phyloP scores from a whole-genome alignment of 768 basidiomycete species.

The Tubosaeta sp. region DNA sequence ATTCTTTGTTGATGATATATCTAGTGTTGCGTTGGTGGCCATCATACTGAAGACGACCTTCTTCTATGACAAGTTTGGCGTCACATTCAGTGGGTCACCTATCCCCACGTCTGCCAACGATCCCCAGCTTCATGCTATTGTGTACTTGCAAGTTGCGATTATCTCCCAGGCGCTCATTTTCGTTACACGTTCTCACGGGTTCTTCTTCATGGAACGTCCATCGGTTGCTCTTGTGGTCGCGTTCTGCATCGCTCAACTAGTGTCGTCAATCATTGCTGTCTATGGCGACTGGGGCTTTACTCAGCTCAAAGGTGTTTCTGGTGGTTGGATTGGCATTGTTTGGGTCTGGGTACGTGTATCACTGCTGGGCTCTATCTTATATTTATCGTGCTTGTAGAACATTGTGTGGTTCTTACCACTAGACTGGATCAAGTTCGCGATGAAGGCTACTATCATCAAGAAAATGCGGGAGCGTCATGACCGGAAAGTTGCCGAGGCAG shows the following conservation, averaged over 20 bases:
- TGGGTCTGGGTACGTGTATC: conserved; percentile 83
- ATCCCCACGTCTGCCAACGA: conserved; percentile 46
- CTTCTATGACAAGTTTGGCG: conserved; percentile 87
- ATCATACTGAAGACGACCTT: conserved; percentile 84
- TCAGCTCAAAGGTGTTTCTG: conserved; percentile 70
- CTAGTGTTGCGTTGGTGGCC: conserved; percentile 70
- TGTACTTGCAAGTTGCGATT: conserved; percentile 96
- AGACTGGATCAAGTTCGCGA: conserved; percentile 93
- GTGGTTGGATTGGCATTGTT: conserved; percentile 95
- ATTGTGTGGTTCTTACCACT: conserved; percentile 95
- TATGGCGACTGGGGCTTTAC: conserved; percentile 97
- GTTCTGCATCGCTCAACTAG: conserved; percentile 89
- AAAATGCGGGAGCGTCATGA: conserved; percentile 64
- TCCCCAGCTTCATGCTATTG: conserved; percentile 77
- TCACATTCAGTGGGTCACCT: conserved; percentile 40
- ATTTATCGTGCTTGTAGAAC: conserved; percentile 50
- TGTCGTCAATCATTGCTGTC: conserved; percentile 93
- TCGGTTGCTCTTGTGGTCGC: conserved; percentile 85
- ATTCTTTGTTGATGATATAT: conserved; percentile 8
- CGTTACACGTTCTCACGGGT: conserved; percentile 89
- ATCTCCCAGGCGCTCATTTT: conserved; percentile 99
- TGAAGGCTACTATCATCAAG: conserved; percentile 93
- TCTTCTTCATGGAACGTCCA: conserved; percentile 97
- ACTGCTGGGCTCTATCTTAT: background rate
- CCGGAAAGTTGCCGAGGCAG: conserved; percentile 38